Evolutionary conservation across 257 asterid species (phyloP).

Genomic region (Fraxinus excelsior): DNA sequence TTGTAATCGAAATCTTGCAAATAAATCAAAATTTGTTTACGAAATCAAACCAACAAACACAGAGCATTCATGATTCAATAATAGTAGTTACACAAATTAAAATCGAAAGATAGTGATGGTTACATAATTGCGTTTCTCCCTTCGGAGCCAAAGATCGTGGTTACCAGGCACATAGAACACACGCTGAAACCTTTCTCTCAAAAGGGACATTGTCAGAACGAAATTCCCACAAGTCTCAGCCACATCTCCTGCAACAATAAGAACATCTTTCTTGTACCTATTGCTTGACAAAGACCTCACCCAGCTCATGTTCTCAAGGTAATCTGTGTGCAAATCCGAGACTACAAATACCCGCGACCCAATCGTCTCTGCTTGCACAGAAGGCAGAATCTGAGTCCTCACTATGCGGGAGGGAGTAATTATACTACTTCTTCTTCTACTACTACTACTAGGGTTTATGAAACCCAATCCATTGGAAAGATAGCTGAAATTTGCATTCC

Average conservation of each 20-base stretch:
- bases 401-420: constrained; percentile 17
- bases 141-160: constrained; percentile 88
- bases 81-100: background rate
- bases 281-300: constrained; percentile 44
- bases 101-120: constrained; percentile 18
- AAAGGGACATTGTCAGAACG: constrained; percentile 58
- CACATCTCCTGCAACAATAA: constrained; percentile 87
- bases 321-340: constrained; percentile 90
- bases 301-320: constrained; percentile 74
- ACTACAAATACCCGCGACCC: constrained; percentile 58
- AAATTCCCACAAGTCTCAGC: constrained; percentile 75
- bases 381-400: constrained; percentile 50
- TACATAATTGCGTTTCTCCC: constrained; percentile 52
- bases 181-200: constrained; percentile 65
- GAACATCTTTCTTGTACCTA: constrained; percentile 44
- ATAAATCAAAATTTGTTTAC: background rate
- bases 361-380: constrained; percentile 17
- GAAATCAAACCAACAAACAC: background rate
- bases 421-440: constrained; percentile 7
- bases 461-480: constrained; percentile 20
- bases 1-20: background rate
- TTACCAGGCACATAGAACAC: constrained; percentile 89
- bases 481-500: constrained; percentile 7
- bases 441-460: constrained; percentile 2
- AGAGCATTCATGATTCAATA: background rate